A percentile compares a stretch with the other conserved stretches of the same genome.
Conservation (phyloP, 495 filamentous ascomycete species). For the Penicillium longicatenatum region DNA sequence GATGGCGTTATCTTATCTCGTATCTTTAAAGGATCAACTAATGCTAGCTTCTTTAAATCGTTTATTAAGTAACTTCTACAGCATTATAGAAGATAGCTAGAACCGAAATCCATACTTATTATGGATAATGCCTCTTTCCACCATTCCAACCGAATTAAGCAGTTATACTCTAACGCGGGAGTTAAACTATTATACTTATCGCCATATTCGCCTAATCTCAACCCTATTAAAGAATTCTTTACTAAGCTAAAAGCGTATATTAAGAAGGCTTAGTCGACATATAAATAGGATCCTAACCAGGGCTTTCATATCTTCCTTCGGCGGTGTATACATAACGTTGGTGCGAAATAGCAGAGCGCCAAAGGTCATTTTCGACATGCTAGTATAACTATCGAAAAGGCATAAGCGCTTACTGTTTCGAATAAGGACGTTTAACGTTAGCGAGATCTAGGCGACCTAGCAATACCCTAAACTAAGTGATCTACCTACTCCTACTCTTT, state of each 20-base stretch:
- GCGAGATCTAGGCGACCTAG: too few relatives aligned
- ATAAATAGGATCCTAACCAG: not conserved
- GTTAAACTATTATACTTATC: not conserved
- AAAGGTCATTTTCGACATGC: not conserved
- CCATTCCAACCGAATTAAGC: not conserved
- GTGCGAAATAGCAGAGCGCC: not conserved
- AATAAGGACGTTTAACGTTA: too few relatives aligned
- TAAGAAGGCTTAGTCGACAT: not conserved
- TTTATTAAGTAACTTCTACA: slow-evolving; percentile 1
- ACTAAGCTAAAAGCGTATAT: not conserved
- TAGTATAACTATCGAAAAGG: not conserved
- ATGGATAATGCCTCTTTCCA: not conserved
- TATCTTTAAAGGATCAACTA: not conserved
- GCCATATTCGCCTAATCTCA: not conserved
- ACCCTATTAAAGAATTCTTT: not conserved
- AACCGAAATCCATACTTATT: not conserved
- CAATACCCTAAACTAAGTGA: too few relatives aligned
- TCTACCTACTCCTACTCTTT: too few relatives aligned
- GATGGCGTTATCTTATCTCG: slow-evolving; percentile 4
- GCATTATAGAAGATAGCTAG: not conserved
- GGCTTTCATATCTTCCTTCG: not conserved
- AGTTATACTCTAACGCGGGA: not conserved
- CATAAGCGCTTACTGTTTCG: too few relatives aligned
- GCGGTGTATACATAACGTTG: not conserved
- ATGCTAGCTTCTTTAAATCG: not conserved